Percentiles rank a stretch among this genome's conserved stretches.
Conservation (phyloP, 306 rosid species). For the Quercus alba region DNA sequence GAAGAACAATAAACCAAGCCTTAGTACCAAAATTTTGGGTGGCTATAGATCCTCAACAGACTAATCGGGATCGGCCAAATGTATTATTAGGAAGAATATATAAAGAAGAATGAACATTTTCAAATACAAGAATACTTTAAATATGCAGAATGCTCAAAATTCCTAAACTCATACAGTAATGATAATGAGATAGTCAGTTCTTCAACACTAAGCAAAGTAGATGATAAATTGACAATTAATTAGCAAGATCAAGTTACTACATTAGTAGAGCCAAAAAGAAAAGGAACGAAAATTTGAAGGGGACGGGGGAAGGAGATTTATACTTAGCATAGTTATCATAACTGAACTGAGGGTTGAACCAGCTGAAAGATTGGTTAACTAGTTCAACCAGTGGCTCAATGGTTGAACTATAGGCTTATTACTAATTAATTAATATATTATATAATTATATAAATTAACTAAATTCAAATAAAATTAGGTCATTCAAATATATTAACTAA, state of each 20-base stretch:
- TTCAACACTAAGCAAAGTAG: background rate
- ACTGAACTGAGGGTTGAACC: too few relatives aligned
- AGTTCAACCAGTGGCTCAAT: too few relatives aligned
- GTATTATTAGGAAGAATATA: background rate
- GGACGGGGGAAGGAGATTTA: conserved; percentile 13
- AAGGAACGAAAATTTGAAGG: background rate
- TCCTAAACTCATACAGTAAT: background rate
- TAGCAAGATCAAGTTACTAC: background rate
- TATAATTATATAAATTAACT: too few relatives aligned
- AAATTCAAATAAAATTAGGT: too few relatives aligned
- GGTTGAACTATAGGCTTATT: too few relatives aligned
- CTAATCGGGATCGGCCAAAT: too few relatives aligned
- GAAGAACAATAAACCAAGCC: too few relatives aligned
- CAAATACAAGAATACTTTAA: background rate
- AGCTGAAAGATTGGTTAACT: too few relatives aligned
- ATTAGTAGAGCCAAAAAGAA: background rate
- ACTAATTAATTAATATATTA: too few relatives aligned
- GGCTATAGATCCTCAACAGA: too few relatives aligned
- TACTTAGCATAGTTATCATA: background rate
- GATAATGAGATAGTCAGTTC: background rate
- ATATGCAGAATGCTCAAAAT: background rate
- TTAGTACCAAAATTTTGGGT: too few relatives aligned
- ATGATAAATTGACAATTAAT: background rate
- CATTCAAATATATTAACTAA: too few relatives aligned
- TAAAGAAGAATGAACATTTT: background rate